These are phyloP conservation scores for Colletotrichum tabaci DNA, from an alignment of 2,329 filamentous ascomycete species.

Conservation along the genomic window DNA sequence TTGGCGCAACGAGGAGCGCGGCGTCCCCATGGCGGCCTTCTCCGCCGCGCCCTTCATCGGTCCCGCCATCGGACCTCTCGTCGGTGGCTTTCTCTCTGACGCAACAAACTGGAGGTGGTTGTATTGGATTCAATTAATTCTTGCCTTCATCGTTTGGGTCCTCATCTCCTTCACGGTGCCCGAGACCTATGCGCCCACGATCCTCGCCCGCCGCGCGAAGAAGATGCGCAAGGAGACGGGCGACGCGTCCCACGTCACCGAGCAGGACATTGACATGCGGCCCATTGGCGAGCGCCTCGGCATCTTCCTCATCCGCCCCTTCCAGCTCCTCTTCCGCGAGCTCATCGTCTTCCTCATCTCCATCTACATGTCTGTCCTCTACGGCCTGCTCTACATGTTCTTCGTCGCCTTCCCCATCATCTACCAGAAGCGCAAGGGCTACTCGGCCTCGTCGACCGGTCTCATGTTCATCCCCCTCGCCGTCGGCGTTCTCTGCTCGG, in stretches of 20 bases:
- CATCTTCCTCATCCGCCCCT: constrained; percentile 85
- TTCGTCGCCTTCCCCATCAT: constrained; percentile 80
- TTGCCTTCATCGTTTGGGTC: constrained; percentile 78
- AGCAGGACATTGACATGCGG: constrained; percentile 83
- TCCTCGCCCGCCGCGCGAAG: constrained; percentile 79
- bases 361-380: constrained; percentile 88
- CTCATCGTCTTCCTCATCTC: constrained; percentile 88
- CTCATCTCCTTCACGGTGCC: constrained; percentile 90
- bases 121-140: constrained; percentile 89
- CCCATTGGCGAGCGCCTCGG: constrained; percentile 77
- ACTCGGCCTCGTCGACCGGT: constrained; percentile 79
- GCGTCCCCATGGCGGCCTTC: constrained; percentile 90
- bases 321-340: constrained; percentile 88
- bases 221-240: constrained; percentile 80
- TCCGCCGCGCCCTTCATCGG: constrained; percentile 87
- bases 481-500: constrained; percentile 79
- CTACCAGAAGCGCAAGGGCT: constrained; percentile 86
- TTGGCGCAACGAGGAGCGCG: constrained; percentile 88
- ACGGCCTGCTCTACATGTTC: constrained; percentile 83
- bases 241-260: constrained; percentile 79
- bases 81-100: constrained; percentile 83
- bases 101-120: constrained; percentile 84
- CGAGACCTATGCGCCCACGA: constrained; percentile 88
- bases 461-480: constrained; percentile 91
- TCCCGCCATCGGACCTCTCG: constrained; percentile 82